Evolutionary conservation across 352 stramenopile genomes (phyloP), one percentile per base, ranked within the genome.

Genomic region (Phytopythium vexans): DNA sequence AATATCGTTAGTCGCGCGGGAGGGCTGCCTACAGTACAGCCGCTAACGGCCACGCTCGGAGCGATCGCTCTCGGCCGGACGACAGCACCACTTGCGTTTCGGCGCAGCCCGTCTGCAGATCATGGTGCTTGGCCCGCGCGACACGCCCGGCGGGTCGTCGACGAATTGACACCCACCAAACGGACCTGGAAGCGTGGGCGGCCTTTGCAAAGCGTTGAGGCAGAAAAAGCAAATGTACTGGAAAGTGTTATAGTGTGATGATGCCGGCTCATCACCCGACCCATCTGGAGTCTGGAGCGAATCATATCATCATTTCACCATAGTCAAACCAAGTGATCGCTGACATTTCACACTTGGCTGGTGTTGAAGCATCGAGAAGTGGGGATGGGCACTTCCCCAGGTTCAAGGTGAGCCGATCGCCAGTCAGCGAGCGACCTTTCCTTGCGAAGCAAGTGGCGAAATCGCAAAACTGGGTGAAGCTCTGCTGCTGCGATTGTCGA

Each of bases 281-380:
- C 10, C 45, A 51, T 31, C 45, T 41, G 32, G 32, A 32, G 15
- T 34, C 41, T 46, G 31, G 41, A 46, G 21, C 21, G 41, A 46
- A 48, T 48, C 42, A 48, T 36, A 35, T 48, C 42, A 48, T 48
- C 42, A 36, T 10, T 3, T 9, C 42, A 10, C 27, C 9, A 48
- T 31, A 31, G 42, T 48, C 34, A 35, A 36, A 36, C 21, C 21
- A 27, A 27, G 21, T 27, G 21, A 27, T 27, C 21, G 21, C 21
- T 27, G 21, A 27, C 21, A 27, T 27, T 27, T 27, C 21, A 27
- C 21, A 27, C 2, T 27, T 27, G 21, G 21, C 21, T 27, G 27
- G 21, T 36, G 45, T 51, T 51, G 45, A 51, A 51, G 45, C 45
- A 41, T 38, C 45, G 27, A 40, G 45, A 38, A 48, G 32, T 15